Evolutionary conservation across 139 green algal genomes (phyloP).

Genomic region (Chlorella sp.): DNA sequence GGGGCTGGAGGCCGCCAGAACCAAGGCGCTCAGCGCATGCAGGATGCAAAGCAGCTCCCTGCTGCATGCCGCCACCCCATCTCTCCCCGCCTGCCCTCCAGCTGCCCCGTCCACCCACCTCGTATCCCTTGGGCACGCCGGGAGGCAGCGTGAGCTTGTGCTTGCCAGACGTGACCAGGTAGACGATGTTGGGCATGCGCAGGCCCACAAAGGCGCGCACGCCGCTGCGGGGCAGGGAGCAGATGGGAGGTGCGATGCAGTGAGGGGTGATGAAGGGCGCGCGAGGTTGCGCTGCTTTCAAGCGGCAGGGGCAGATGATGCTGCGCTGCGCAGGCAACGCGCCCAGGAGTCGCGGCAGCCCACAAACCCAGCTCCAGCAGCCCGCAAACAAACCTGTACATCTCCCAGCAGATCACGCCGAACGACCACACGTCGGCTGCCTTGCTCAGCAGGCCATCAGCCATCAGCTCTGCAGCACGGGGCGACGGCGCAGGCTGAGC

Average conservation of each 20-base stretch:
- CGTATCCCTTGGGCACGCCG: constrained; percentile 5
- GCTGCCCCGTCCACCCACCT: background rate
- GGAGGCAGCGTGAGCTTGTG: constrained; percentile 10
- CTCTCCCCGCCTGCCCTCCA: too few relatives aligned
- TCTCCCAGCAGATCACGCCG: constrained; percentile 66
- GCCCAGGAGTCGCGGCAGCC: too few relatives aligned
- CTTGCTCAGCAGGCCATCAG: constrained; percentile 33
- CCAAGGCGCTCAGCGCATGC: too few relatives aligned
- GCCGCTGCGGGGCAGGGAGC: constrained; percentile 6
- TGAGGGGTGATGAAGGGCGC: too few relatives aligned
- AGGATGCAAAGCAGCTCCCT: too few relatives aligned
- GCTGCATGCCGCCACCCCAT: too few relatives aligned
- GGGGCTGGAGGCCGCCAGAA: too few relatives aligned
- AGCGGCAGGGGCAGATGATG: too few relatives aligned
- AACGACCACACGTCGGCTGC: constrained; percentile 55
- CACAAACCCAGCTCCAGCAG: too few relatives aligned
- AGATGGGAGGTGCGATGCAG: background rate
- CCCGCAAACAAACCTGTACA: constrained; percentile 53
- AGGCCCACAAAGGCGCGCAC: constrained; percentile 20
- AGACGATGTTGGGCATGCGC: constrained; percentile 29
- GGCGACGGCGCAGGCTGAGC: too few relatives aligned
- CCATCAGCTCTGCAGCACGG: constrained; percentile 64
- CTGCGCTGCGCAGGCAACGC: too few relatives aligned
- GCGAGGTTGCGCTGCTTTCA: too few relatives aligned
- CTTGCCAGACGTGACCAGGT: constrained; percentile 22